These are phyloP conservation scores for Alternaria ethzedia DNA, from an alignment of 2,329 filamentous ascomycete genomes.

Conservation along the genomic window DNA sequence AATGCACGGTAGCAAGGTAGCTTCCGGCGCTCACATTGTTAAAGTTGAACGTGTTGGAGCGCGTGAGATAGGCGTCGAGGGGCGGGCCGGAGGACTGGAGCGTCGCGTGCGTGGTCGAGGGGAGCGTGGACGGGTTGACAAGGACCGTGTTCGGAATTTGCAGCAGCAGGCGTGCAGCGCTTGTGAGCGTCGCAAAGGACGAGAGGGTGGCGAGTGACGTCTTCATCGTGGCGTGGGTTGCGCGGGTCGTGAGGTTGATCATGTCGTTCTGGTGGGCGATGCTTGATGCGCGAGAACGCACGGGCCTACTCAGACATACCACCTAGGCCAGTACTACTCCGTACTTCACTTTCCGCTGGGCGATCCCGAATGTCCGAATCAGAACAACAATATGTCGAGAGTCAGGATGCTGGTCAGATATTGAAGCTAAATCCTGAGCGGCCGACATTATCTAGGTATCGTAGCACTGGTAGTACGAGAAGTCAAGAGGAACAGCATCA, in stretches of 20 bases:
- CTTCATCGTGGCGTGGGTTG: slow-evolving; percentile 27
- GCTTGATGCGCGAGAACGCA: neutral
- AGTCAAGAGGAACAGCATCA: neutral
- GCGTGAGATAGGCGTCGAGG: slow-evolving; percentile 68
- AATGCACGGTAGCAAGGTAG: slow-evolving; percentile 84
- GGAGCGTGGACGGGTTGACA: slow-evolving; percentile 55
- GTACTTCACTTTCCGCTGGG: too few species aligned
- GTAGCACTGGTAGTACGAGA: neutral
- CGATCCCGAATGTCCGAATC: too few species aligned
- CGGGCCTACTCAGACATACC: neutral
- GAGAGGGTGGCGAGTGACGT: slow-evolving; percentile 49
- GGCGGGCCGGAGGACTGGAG: slow-evolving; percentile 63
- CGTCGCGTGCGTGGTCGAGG: slow-evolving; percentile 67
- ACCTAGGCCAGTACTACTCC: too few species aligned
- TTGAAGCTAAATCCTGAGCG: too few species aligned
- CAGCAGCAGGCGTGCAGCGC: slow-evolving; percentile 57
- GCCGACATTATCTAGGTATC: too few species aligned
- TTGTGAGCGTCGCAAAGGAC: slow-evolving; percentile 49
- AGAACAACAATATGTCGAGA: too few species aligned
- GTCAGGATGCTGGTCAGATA: too few species aligned
- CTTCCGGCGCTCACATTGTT: slow-evolving; percentile 71
- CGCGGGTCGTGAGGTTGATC: neutral
- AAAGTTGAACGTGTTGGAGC: slow-evolving; percentile 77
- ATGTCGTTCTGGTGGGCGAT: neutral
- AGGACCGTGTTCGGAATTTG: slow-evolving; percentile 56